Base-by-base conservation (phyloP, 805 yeast species). In the Starmera pachycereana region DNA sequence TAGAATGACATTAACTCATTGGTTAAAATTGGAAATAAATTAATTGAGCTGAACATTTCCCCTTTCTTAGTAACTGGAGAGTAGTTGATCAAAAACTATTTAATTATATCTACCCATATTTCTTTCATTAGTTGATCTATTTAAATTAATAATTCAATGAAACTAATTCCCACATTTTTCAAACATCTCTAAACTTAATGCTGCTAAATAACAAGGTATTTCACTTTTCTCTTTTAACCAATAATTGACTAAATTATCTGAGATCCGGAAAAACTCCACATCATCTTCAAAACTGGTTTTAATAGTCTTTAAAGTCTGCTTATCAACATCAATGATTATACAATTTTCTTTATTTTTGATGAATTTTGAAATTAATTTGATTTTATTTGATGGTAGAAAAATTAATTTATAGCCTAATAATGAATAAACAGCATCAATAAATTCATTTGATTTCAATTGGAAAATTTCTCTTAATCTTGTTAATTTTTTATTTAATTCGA, bases 121-220 rank as follows among this genome's bases (percentile, higher is more conserved):
- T n/a, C n/a, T n/a, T n/a, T n/a, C n/a, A n/a, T n/a, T n/a, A n/a
- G n/a, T n/a, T n/a, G n/a, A n/a, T n/a, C n/a, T n/a, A n/a, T n/a
- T n/a, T n/a, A n/a, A n/a, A n/a, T n/a, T n/a, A n/a, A n/a, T n/a
- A n/a, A n/a, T n/a, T n/a, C n/a, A n/a, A 16, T 16, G 18, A 16
- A 16, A 16, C 18, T 16, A 16, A 16, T 16, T 16, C 18, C 27
- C 31, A n/a, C 38, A 36, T 44, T 57, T 55, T 38, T 81, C 82
- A 61, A 74, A 79, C 12, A 86, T 56, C 53, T 74, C 80, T 40
- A 87, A 61, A 34, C 77, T 83, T 44, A 87, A 60, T 1, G 89
- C 86, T 42, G 89, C 78, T 40, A 87, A 61, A 47, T 87, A 81
- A 46, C 94, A 81, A 0, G 92, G 83, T 12, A 85, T 73, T 48